Evolutionary conservation across 1,284 basidiomycete species (phyloP).

Genomic region (Tausonia pullulans): DNA sequence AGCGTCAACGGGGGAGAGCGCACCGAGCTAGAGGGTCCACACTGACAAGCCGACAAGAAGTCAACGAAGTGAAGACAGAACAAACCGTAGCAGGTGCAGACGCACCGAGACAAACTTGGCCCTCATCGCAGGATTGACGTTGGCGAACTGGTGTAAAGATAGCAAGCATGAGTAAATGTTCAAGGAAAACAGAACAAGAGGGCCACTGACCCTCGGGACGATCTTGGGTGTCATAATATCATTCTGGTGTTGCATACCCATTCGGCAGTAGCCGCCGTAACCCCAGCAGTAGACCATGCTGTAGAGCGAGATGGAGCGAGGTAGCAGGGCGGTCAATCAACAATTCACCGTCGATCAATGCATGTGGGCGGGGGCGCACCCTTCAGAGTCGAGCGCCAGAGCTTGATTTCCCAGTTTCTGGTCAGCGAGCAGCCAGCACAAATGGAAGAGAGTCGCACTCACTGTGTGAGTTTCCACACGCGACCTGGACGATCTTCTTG

Average conservation of each 20-base stretch:
- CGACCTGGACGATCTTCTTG: slow-evolving; percentile 61
- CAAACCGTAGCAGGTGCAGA: not conserved
- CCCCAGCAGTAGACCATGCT: slow-evolving; percentile 62
- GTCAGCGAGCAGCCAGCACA: not conserved
- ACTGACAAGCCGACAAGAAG: not conserved
- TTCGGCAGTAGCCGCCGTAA: slow-evolving; percentile 67
- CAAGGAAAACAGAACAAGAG: not conserved
- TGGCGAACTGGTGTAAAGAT: slow-evolving; percentile 44
- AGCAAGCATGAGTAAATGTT: not conserved
- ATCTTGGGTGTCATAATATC: slow-evolving; percentile 59
- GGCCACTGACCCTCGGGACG: slow-evolving; percentile 50
- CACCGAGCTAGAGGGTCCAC: slow-evolving; percentile 3
- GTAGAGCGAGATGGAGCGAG: not conserved
- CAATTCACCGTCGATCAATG: not conserved
- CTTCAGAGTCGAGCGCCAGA: slow-evolving; percentile 57
- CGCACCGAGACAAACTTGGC: slow-evolving; percentile 49
- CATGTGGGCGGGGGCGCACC: slow-evolving; percentile 33
- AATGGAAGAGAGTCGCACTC: slow-evolving; percentile 15
- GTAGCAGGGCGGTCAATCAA: not conserved
- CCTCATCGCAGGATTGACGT: slow-evolving; percentile 50
- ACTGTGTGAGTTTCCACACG: slow-evolving; percentile 69
- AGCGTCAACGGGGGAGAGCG: not conserved
- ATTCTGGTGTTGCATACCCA: slow-evolving; percentile 68
- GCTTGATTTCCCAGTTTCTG: not conserved
- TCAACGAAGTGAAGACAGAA: not conserved